These are phyloP conservation scores for Plasmodium billcollinsi DNA, from an alignment of 169 alveolate species.

Conservation along the genomic window DNA sequence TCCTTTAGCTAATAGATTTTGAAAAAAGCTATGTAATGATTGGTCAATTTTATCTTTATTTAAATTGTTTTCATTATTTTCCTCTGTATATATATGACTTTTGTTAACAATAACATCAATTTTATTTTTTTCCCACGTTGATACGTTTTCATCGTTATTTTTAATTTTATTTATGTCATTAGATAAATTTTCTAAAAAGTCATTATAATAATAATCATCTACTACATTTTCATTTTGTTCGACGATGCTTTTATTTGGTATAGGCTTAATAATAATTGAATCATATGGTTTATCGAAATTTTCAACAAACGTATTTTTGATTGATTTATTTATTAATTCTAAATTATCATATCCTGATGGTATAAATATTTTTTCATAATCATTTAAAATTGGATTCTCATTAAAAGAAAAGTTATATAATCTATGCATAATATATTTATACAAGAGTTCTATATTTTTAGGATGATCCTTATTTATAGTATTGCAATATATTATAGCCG, in stretches of 20 bases:
- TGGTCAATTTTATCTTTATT: conserved; percentile 48
- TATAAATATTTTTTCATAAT: conserved; percentile 55
- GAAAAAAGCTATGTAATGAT: conserved; percentile 71
- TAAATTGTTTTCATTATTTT: conserved; percentile 7
- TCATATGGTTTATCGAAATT: conserved; percentile 72
- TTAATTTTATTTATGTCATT: conserved; percentile 4
- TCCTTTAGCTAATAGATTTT: conserved; percentile 66
- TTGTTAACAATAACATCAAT: conserved; percentile 13
- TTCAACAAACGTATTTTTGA: conserved; percentile 51
- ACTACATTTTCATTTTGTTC: conserved; percentile 65
- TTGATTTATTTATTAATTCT: conserved; percentile 48
- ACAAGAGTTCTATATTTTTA: conserved; percentile 38
- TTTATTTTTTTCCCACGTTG: conserved; percentile 5
- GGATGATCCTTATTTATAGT: conserved; percentile 47
- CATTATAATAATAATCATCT: conserved; percentile 36
- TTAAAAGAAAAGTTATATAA: conserved; percentile 41
- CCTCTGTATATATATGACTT: conserved; percentile 12
- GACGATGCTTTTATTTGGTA: conserved; percentile 66
- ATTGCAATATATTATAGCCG: conserved; percentile 58
- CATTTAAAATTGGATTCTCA: conserved; percentile 45
- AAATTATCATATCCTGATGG: conserved; percentile 71
- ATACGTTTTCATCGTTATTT: not conserved
- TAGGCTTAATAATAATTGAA: conserved; percentile 58
- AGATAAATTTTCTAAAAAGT: conserved; percentile 27
- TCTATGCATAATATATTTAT: conserved; percentile 61